Percentiles rank a stretch among this genome's conserved stretches.
Evolutionary conservation across 1,284 basidiomycete species (phyloP).

Genomic region (Malassezia yamatoensis): DNA sequence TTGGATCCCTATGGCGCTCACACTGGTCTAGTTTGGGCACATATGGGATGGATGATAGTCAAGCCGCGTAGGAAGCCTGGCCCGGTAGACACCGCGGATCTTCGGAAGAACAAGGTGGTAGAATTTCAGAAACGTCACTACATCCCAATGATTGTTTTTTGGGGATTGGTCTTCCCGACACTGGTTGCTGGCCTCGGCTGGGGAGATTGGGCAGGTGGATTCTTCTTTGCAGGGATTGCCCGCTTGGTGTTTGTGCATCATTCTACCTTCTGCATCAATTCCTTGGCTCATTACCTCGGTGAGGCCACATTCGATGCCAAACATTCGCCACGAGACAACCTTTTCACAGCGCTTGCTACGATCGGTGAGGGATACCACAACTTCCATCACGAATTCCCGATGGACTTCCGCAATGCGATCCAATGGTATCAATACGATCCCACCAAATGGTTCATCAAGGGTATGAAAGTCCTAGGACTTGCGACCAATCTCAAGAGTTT

Average conservation of each 20-base stretch:
- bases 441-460: constrained; percentile 46
- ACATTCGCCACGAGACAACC: constrained; percentile 46
- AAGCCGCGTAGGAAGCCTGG: constrained; percentile 46
- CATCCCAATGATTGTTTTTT: constrained; percentile 43
- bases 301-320: constrained; percentile 46
- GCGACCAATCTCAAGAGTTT: constrained; percentile 45
- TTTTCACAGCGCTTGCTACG: constrained; percentile 44
- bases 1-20: constrained; percentile 47
- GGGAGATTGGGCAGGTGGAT: constrained; percentile 45
- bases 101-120: constrained; percentile 43
- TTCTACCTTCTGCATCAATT: constrained; percentile 48
- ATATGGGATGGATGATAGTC: constrained; percentile 47
- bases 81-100: constrained; percentile 43
- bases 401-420: constrained; percentile 46
- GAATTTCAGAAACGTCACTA: constrained; percentile 47
- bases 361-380: constrained; percentile 48
- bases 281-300: constrained; percentile 46
- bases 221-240: constrained; percentile 43
- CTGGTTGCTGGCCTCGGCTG: constrained; percentile 46
- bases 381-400: constrained; percentile 48
- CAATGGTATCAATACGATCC: constrained; percentile 48
- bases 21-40: constrained; percentile 45
- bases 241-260: constrained; percentile 46
- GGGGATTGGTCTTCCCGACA: constrained; percentile 42
- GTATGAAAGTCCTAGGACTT: constrained; percentile 34